phyloP scores from a whole-genome alignment of 192 early-diverging fungal species.

The Entomortierella lignicola region DNA sequence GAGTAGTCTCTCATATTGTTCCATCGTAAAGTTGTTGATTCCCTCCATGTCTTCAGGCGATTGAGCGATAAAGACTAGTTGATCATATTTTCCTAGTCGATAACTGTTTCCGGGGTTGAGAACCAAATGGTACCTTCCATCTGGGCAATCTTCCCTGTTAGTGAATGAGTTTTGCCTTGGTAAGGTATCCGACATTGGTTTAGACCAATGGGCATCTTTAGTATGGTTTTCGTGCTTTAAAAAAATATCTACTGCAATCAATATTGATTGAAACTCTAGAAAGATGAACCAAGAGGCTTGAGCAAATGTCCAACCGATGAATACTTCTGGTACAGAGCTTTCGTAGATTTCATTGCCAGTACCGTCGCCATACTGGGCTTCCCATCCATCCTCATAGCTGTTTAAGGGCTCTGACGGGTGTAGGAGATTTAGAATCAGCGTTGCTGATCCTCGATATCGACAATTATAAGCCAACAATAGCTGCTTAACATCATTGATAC shows the following conservation, averaged over 20 bases:
- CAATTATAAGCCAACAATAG: slow-evolving; percentile 66
- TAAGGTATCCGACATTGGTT: not conserved
- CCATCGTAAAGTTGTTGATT: slow-evolving; percentile 42
- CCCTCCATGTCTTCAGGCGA: slow-evolving; percentile 57
- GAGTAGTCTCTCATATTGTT: slow-evolving; percentile 37
- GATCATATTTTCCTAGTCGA: slow-evolving; percentile 55
- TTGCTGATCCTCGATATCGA: slow-evolving; percentile 65
- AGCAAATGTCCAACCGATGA: slow-evolving; percentile 70
- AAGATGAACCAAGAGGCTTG: slow-evolving; percentile 64
- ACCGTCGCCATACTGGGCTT: slow-evolving; percentile 77
- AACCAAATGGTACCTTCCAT: slow-evolving; percentile 54
- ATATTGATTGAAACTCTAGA: slow-evolving; percentile 42
- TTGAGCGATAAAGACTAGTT: slow-evolving; percentile 67
- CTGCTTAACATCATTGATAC: slow-evolving; percentile 64
- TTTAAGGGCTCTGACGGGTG: slow-evolving; percentile 64
- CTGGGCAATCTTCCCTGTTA: not conserved
- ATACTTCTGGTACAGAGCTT: slow-evolving; percentile 58
- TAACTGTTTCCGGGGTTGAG: slow-evolving; percentile 73
- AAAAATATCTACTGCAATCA: slow-evolving; percentile 51
- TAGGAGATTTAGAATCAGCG: slow-evolving; percentile 73
- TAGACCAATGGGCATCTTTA: not conserved
- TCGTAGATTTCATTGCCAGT: slow-evolving; percentile 74
- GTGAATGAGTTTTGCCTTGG: not conserved
- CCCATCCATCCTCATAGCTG: slow-evolving; percentile 71
- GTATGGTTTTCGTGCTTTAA: slow-evolving; percentile 4